phyloP scores from a whole-genome alignment of 2,329 filamentous ascomycete species.

The Knufia fluminis region DNA sequence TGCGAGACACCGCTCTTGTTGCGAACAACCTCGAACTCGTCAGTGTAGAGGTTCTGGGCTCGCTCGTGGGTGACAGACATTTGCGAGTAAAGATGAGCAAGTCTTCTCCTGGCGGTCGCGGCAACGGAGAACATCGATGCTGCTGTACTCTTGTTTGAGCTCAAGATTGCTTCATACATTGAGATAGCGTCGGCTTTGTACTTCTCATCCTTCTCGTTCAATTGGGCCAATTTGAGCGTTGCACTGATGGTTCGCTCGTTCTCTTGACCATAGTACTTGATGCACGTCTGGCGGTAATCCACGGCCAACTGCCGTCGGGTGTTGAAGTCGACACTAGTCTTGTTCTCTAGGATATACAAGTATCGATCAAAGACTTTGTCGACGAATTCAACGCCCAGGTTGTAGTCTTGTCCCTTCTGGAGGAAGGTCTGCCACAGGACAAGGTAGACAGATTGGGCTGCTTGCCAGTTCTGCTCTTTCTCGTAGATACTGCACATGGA shows the following conservation, averaged over 20 bases:
- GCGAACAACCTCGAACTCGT: constrained; percentile 35
- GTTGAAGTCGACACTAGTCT: constrained; percentile 35
- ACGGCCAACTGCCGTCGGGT: constrained; percentile 39
- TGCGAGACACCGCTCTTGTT: constrained; percentile 39
- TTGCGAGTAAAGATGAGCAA: constrained; percentile 40
- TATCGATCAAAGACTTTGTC: constrained; percentile 42
- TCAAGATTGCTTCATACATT: constrained; percentile 41
- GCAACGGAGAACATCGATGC: constrained; percentile 29
- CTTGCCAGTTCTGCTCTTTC: constrained; percentile 35
- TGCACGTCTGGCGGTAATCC: constrained; percentile 41
- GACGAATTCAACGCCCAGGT: constrained; percentile 36
- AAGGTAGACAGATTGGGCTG: constrained; percentile 39
- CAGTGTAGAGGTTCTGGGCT: constrained; percentile 32
- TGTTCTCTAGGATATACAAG: constrained; percentile 38
- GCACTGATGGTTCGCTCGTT: constrained; percentile 31
- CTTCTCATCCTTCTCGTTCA: constrained; percentile 38
- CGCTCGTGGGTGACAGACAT: constrained; percentile 31
- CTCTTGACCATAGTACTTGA: constrained; percentile 30
- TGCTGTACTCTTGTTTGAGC: constrained; percentile 29
- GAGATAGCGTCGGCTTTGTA: constrained; percentile 37
- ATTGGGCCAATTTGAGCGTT: constrained; percentile 33
- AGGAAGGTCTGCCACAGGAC: constrained; percentile 41
- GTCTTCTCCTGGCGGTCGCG: constrained; percentile 40
- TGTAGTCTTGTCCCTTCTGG: constrained; percentile 33
- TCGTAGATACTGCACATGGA: constrained; percentile 40